A percentile compares a stretch with the other conserved stretches of the same genome.
phyloP scores from a whole-genome alignment of 2,329 filamentous ascomycete species.

The Fusarium coffeatum region DNA sequence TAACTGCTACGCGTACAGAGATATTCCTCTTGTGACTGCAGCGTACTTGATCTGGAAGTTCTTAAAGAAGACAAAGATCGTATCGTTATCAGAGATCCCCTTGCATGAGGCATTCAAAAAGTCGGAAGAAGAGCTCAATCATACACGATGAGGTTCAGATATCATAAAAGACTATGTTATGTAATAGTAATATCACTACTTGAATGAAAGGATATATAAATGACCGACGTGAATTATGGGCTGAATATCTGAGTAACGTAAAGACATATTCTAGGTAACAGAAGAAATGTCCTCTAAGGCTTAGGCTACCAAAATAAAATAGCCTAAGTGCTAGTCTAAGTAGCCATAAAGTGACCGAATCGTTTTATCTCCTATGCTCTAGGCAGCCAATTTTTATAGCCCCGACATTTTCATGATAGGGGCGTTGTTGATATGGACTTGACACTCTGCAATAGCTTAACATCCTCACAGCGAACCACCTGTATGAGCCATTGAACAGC shows the following conservation, averaged over 20 bases:
- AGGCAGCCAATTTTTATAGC: too few species aligned
- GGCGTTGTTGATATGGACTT: neutral
- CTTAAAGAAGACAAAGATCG: slow-evolving; percentile 69
- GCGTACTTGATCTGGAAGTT: slow-evolving; percentile 74
- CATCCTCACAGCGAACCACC: rapidly evolving
- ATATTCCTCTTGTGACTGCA: slow-evolving; percentile 67
- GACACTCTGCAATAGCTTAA: neutral
- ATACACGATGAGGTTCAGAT: neutral
- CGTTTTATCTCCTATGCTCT: too few species aligned
- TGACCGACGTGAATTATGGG: neutral
- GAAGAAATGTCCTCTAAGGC: too few species aligned
- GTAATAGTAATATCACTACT: neutral
- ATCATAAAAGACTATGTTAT: neutral
- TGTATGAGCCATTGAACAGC: neutral
- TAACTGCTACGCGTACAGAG: slow-evolving; percentile 53
- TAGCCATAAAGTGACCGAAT: too few species aligned
- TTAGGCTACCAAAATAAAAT: too few species aligned
- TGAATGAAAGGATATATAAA: neutral
- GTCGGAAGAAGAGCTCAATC: slow-evolving; percentile 22
- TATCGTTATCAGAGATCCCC: slow-evolving; percentile 63
- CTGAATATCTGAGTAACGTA: neutral
- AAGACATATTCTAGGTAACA: neutral
- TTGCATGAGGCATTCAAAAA: slow-evolving; percentile 60
- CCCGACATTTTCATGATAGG: neutral
- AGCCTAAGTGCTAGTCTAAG: too few species aligned